Base-by-base conservation (phyloP, 2,329 filamentous ascomycete species). In the Periconia sp. region DNA sequence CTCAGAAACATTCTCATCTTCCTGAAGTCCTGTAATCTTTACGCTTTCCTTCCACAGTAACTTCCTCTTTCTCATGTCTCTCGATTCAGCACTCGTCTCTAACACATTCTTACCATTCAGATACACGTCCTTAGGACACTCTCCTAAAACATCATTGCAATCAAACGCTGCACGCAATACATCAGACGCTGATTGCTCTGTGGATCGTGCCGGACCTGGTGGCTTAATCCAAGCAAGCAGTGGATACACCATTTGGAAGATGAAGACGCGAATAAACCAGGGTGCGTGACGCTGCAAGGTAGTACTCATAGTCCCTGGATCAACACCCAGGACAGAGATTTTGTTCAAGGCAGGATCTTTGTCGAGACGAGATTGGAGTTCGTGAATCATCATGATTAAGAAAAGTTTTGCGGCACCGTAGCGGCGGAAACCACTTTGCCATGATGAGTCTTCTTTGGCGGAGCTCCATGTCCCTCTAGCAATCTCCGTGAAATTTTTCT, bases 311-410 rank as follows among this genome's bases (percentile, higher is more conserved):
- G 23, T 27, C 8, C 23, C 23, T 27, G 23, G 23, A 8, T 27
- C 23, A 8, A 27, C 23, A 27, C 23, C 23, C 23, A 27, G 8
- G 23, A 27, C 23, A 27, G 5, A 27, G 23, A 27, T n/a, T 9
- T 27, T 6, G 20, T 49, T n/a, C 14, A 9, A 8, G 8, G 23
- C 8, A 27, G 23, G 23, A 27, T 27, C 23, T 8, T 8, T 3
- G 23, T 27, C 8, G 19, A 41, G 15, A 19, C 47, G 47, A 9
- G 18, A 33, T 27, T 49, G 47, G 17, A 49, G 47, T 23, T 49
- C 47, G 23, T 49, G 47, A 2, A 49, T 27, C 47, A 49, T 49
- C 47, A 49, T 49, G 37, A 49, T 41, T 14, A 49, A 41, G 14
- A 35, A 48, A 17, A 41, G 46, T 23, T 48, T 48, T 48, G 46